These are phyloP conservation scores for Leccinum subfulvum DNA, from an alignment of 1,284 basidiomycete species.

Conservation along the genomic window DNA sequence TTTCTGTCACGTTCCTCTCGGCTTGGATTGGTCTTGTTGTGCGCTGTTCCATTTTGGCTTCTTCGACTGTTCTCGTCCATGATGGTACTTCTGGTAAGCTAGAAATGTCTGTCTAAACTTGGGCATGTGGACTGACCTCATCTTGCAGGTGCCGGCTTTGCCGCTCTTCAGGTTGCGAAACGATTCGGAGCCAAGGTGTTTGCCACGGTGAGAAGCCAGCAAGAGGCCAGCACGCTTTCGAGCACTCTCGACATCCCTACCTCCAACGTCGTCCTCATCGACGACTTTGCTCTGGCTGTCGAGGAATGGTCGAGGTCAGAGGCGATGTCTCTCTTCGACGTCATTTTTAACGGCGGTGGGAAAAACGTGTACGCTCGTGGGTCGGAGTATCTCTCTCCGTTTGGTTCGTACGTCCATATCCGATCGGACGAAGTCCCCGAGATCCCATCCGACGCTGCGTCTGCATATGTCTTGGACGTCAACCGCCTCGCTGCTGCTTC, in stretches of 20 bases:
- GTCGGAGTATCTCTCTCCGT: slow-evolving; percentile 22
- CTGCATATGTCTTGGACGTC: slow-evolving; percentile 19
- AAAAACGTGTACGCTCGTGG: slow-evolving; percentile 20
- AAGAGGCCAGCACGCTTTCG: slow-evolving; percentile 13
- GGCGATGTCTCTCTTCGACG: too few relatives aligned
- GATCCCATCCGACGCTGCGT: slow-evolving; percentile 20
- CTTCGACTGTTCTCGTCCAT: slow-evolving; percentile 29
- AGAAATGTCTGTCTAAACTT: not conserved
- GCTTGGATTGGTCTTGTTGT: slow-evolving; percentile 29
- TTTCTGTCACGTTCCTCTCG: slow-evolving; percentile 24
- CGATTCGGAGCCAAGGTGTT: slow-evolving; percentile 21
- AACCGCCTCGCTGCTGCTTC: slow-evolving; percentile 19
- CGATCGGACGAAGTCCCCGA: slow-evolving; percentile 16
- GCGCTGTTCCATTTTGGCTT: slow-evolving; percentile 19
- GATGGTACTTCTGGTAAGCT: slow-evolving; percentile 26
- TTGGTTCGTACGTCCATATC: slow-evolving; percentile 29
- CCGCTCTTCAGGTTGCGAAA: slow-evolving; percentile 24
- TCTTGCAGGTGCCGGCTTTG: slow-evolving; percentile 18
- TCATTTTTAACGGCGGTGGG: slow-evolving; percentile 5
- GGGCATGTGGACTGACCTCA: slow-evolving; percentile 7
- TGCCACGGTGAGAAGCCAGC: slow-evolving; percentile 16
- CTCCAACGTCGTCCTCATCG: too few relatives aligned
- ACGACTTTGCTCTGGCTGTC: too few relatives aligned
- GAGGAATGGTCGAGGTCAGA: too few relatives aligned
- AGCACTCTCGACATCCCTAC: too few relatives aligned